Conservation (phyloP, 1,284 basidiomycete genomes). For the Irpex sp. region DNA sequence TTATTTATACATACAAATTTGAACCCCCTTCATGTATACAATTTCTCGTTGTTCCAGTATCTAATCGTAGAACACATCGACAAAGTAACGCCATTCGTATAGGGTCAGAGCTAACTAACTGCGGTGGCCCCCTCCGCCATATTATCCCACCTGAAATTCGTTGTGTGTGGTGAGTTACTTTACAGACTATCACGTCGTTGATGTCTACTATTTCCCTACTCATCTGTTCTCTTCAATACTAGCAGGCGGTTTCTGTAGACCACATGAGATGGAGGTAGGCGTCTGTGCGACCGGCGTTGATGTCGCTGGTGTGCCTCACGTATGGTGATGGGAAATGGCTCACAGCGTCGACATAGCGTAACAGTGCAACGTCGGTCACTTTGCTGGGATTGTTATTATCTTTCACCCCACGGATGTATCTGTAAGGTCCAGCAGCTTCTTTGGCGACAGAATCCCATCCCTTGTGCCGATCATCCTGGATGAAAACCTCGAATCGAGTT, state of each 20-base stretch:
- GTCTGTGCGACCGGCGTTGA: not conserved
- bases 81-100: no score
- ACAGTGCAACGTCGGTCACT: constrained; percentile 4
- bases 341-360: not conserved
- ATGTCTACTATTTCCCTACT: no score
- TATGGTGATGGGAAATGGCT: not conserved
- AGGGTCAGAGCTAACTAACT: no score
- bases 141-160: no score
- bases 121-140: no score
- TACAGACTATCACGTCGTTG: no score
- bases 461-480: constrained; percentile 2
- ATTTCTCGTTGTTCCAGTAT: no score
- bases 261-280: constrained; percentile 9
- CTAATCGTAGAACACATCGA: no score
- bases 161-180: no score
- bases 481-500: constrained; percentile 8
- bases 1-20: no score
- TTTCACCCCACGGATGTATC: constrained; percentile 1
- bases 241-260: not conserved
- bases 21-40: no score
- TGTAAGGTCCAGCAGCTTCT: constrained; percentile 10
- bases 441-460: constrained; percentile 8
- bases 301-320: constrained; percentile 4
- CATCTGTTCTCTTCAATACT: no score
- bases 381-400: constrained; percentile 1